Evolutionary conservation across 768 basidiomycete genomes (phyloP).

Genomic region (Rhizopogon salebrosus): DNA sequence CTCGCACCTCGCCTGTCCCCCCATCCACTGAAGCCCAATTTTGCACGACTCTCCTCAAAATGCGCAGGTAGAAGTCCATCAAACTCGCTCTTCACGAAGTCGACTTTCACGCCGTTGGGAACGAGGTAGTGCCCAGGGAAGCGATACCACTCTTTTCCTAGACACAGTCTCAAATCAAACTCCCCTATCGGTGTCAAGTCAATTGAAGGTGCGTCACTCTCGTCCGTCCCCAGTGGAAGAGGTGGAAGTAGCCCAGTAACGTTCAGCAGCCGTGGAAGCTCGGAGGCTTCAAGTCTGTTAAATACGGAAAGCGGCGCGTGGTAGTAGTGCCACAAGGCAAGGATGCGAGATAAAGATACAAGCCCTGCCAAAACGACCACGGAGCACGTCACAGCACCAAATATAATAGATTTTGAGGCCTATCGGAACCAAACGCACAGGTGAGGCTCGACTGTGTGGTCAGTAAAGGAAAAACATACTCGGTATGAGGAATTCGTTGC

Average conservation of each 20-base stretch:
- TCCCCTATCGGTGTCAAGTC: slow-evolving; percentile 64
- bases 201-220: slow-evolving; percentile 43
- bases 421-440: slow-evolving; percentile 22
- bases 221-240: slow-evolving; percentile 35
- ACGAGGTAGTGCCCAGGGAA: slow-evolving; percentile 90
- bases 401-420: slow-evolving; percentile 75
- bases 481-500: slow-evolving; percentile 80
- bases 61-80: slow-evolving; percentile 83
- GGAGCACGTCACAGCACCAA: slow-evolving; percentile 69
- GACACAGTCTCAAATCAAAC: slow-evolving; percentile 74
- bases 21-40: slow-evolving; percentile 6
- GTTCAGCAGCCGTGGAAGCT: slow-evolving; percentile 81
- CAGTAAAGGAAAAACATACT: slow-evolving; percentile 40
- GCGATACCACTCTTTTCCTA: slow-evolving; percentile 94
- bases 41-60: slow-evolving; percentile 40
- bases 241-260: slow-evolving; percentile 57
- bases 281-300: slow-evolving; percentile 65
- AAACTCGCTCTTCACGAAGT: slow-evolving; percentile 91
- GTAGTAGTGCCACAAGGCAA: slow-evolving; percentile 86
- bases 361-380: slow-evolving; percentile 61
- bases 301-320: slow-evolving; percentile 78
- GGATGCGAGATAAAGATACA: slow-evolving; percentile 73
- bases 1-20: slow-evolving; percentile 52
- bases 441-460: neutral
- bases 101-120: slow-evolving; percentile 75